These are phyloP conservation scores for Ogataea angusta DNA, from an alignment of 805 yeast genomes.

Conservation along the genomic window DNA sequence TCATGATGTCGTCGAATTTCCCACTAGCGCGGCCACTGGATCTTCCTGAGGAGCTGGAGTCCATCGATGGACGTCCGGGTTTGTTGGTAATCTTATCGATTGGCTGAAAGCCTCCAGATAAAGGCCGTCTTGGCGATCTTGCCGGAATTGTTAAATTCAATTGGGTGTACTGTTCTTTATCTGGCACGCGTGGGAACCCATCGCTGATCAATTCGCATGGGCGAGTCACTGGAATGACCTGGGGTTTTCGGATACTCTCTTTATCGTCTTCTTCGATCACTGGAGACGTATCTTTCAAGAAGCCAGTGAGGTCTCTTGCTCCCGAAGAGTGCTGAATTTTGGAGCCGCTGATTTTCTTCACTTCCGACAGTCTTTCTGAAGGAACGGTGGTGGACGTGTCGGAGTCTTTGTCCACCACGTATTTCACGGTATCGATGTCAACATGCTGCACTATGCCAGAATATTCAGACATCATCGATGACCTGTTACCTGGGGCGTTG, in stretches of 20 bases:
- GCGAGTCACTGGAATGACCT: constrained; percentile 20
- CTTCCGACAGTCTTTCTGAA: constrained; percentile 19
- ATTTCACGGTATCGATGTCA: constrained; percentile 34
- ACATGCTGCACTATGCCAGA: constrained; percentile 38
- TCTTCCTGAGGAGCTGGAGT: constrained; percentile 5
- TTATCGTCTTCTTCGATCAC: constrained; percentile 20
- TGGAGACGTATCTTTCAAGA: constrained; percentile 15
- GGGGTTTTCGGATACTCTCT: constrained; percentile 22
- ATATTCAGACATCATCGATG: constrained; percentile 34
- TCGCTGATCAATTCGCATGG: constrained; percentile 1
- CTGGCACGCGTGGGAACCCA: constrained; percentile 23
- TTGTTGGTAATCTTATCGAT: constrained; percentile 2
- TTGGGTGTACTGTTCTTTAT: constrained; percentile 24
- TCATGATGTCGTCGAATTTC: constrained; percentile 32
- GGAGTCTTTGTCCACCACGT: constrained; percentile 25
- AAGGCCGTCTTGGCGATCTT: constrained; percentile 32
- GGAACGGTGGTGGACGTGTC: constrained; percentile 11
- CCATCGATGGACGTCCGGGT: constrained; percentile 1
- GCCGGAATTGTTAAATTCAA: constrained; percentile 29
- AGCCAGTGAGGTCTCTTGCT: constrained; percentile 12
- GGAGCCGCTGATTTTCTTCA: constrained; percentile 15
- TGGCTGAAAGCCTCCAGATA: constrained; percentile 8
- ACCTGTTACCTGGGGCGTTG: constrained; percentile 25
- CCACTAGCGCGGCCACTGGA: constrained; percentile 21
- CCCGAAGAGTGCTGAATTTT: constrained; percentile 16